These are phyloP conservation scores for Fragaria ananassa DNA, from an alignment of 306 rosid species.

Conservation along the genomic window DNA sequence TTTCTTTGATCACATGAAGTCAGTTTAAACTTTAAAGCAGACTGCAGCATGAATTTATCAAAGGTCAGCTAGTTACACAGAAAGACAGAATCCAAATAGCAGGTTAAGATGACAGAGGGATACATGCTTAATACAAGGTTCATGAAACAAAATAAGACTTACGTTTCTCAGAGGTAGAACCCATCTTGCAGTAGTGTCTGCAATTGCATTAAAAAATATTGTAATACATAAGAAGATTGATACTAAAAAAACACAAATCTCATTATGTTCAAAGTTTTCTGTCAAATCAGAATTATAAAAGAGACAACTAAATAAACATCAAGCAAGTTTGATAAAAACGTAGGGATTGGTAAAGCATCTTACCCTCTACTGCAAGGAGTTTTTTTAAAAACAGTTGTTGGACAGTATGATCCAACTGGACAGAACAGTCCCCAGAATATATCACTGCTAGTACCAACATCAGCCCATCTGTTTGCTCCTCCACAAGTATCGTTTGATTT, in stretches of 20 bases:
- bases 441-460: conserved; percentile 61
- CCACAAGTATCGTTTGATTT: conserved; percentile 82
- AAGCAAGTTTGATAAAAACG: neutral
- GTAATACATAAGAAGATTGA: neutral
- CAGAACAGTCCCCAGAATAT: conserved; percentile 43
- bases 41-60: neutral
- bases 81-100: too few species aligned
- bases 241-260: neutral
- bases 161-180: neutral
- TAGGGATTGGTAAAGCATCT: neutral
- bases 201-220: neutral
- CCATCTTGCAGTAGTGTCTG: neutral
- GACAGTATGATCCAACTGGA: conserved; percentile 84
- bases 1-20: neutral
- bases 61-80: too few species aligned
- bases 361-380: neutral
- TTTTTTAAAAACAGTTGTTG: conserved; percentile 55
- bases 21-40: neutral
- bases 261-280: neutral
- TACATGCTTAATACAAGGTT: neutral
- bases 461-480: conserved; percentile 92
- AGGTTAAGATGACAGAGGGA: too few species aligned
- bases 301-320: neutral
- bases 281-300: neutral
- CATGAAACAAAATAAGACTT: neutral